Conservation (phyloP, 1,284 basidiomycete species). For the Ceratobasidium sp. region DNA sequence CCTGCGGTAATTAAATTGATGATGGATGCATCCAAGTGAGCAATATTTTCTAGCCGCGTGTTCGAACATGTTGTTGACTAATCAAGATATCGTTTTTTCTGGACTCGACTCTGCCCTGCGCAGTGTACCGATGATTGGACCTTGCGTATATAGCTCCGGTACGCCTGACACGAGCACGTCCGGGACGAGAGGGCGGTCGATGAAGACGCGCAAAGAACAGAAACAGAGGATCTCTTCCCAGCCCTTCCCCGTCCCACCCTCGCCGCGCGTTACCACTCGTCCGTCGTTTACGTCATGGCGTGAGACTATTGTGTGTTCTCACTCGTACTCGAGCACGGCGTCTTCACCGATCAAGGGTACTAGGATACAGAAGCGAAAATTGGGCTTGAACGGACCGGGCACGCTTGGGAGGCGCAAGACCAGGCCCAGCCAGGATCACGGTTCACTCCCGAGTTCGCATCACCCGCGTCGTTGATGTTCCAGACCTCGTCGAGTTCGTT, state of each 20-base stretch:
- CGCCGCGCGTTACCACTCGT: background rate
- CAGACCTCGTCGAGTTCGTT: constrained; percentile 19
- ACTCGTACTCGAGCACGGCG: background rate
- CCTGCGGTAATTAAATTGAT: too few relatives aligned
- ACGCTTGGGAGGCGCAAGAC: constrained; percentile 4
- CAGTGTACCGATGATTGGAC: too few relatives aligned
- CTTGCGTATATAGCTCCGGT: too few relatives aligned
- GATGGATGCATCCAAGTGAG: too few relatives aligned
- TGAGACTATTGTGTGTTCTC: background rate
- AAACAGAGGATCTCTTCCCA: too few relatives aligned
- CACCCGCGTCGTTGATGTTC: constrained; percentile 6
- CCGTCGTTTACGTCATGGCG: constrained; percentile 10
- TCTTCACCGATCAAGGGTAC: background rate
- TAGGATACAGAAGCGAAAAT: background rate
- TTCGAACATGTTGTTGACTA: too few relatives aligned
- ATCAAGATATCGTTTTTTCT: too few relatives aligned
- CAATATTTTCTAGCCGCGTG: too few relatives aligned
- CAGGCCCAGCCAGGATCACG: background rate
- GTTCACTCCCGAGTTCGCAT: background rate
- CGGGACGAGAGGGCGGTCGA: background rate
- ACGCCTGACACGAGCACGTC: constrained; percentile 3
- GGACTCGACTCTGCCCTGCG: too few relatives aligned
- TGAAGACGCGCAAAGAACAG: background rate
- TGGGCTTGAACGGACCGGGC: constrained; percentile 12
- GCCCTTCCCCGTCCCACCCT: too few relatives aligned